Evolutionary conservation across 805 yeast species (phyloP).

Genomic region (Candida piceae): DNA sequence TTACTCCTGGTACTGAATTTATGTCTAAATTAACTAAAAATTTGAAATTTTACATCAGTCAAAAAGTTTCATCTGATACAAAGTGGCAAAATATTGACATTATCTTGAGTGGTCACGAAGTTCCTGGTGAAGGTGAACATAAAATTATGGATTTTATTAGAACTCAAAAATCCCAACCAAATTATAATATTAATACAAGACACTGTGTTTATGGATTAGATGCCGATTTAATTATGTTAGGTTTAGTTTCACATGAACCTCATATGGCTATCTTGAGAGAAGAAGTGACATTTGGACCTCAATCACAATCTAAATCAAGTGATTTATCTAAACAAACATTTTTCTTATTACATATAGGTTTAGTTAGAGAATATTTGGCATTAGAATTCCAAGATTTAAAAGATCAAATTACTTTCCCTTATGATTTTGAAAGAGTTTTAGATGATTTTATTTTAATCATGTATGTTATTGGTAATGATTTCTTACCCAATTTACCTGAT

Average conservation of each 20-base stretch:
- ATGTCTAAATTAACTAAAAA: slow-evolving; percentile 84
- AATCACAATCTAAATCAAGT: slow-evolving; percentile 29
- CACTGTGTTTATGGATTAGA: slow-evolving; percentile 95
- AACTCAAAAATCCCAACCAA: slow-evolving; percentile 64
- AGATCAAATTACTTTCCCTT: slow-evolving; percentile 58
- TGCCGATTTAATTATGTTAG: slow-evolving; percentile 93
- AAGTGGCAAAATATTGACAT: slow-evolving; percentile 78
- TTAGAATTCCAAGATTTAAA: slow-evolving; percentile 75
- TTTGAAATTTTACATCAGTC: slow-evolving; percentile 81
- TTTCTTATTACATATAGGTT: slow-evolving; percentile 74
- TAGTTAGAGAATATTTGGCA: slow-evolving; percentile 86
- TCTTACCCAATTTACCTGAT: slow-evolving; percentile 94
- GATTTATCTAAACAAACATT: slow-evolving; percentile 75
- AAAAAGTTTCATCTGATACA: slow-evolving; percentile 80
- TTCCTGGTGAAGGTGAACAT: slow-evolving; percentile 98
- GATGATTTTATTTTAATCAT: slow-evolving; percentile 91
- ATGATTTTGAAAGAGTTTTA: slow-evolving; percentile 79
- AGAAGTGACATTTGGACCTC: slow-evolving; percentile 81
- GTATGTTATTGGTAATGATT: slow-evolving; percentile 97
- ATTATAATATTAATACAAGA: slow-evolving; percentile 73
- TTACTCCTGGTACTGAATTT: slow-evolving; percentile 96
- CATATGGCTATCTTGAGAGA: slow-evolving; percentile 92
- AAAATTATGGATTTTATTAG: slow-evolving; percentile 93
- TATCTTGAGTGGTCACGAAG: slow-evolving; percentile 88
- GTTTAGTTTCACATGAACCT: slow-evolving; percentile 89